These are phyloP conservation scores for Penicillium taxi DNA, from an alignment of 495 filamentous ascomycete genomes.

Conservation along the genomic window DNA sequence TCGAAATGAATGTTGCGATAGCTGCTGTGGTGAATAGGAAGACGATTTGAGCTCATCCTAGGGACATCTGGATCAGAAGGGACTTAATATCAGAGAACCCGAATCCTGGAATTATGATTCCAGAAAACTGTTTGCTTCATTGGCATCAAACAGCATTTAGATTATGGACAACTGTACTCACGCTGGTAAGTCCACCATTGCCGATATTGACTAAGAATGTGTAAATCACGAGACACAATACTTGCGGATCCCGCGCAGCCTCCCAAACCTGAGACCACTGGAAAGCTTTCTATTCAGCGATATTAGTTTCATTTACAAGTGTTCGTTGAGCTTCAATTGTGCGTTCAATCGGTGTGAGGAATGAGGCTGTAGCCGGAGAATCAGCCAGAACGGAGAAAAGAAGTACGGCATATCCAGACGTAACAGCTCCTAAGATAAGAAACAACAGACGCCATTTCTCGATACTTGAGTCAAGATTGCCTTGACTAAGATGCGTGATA, in stretches of 20 bases:
- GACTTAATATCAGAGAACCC: constrained; percentile 21
- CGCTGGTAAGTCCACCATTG: constrained; percentile 23
- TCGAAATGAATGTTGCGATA: constrained; percentile 12
- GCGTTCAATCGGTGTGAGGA: constrained; percentile 29
- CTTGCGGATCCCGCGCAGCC: constrained; percentile 33
- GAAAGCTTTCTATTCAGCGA: constrained; percentile 39
- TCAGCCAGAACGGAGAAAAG: constrained; percentile 43
- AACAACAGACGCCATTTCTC: constrained; percentile 38
- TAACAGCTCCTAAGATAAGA: constrained; percentile 33
- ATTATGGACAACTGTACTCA: background rate
- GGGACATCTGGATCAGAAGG: constrained; percentile 17
- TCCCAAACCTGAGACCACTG: constrained; percentile 40
- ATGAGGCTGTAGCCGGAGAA: constrained; percentile 38
- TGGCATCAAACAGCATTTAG: background rate
- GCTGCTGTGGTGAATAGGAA: constrained; percentile 18
- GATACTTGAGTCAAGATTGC: constrained; percentile 22
- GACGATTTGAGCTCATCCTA: constrained; percentile 19
- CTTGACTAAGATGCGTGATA: constrained; percentile 28
- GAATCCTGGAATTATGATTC: constrained; percentile 22
- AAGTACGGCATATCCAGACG: constrained; percentile 28
- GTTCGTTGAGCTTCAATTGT: constrained; percentile 41
- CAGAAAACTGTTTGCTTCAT: constrained; percentile 2
- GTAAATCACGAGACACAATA: constrained; percentile 17
- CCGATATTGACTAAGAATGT: constrained; percentile 13
- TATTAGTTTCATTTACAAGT: constrained; percentile 27